Conservation (phyloP, 2,329 filamentous ascomycete genomes). For the Macrophomina phaseolina region DNA sequence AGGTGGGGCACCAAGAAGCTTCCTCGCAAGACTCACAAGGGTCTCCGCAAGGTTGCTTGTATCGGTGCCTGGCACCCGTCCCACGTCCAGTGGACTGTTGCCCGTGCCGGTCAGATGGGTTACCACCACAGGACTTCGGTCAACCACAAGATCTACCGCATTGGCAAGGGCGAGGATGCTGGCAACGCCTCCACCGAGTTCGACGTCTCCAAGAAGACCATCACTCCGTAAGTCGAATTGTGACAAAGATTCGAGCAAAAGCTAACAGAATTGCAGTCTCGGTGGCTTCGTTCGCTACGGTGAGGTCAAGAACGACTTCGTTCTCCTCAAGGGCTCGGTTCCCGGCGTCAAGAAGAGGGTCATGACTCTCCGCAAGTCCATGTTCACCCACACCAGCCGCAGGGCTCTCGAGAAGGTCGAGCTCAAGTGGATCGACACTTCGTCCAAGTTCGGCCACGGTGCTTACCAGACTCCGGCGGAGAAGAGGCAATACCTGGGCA, state of each 20-base stretch:
- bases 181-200: conserved; percentile 93
- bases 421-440: conserved; percentile 99
- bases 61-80: conserved; percentile 99
- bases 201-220: conserved; percentile 98
- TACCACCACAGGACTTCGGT: conserved; percentile 99
- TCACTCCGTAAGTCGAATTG: conserved; percentile 85
- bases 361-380: conserved; percentile 98
- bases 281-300: conserved; percentile 99
- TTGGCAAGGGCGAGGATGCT: conserved; percentile 90
- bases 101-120: conserved; percentile 98
- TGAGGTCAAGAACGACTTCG: conserved; percentile 98
- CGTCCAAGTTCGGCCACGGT: conserved; percentile 99
- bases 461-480: conserved; percentile 98
- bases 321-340: conserved; percentile 96
- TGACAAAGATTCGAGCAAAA: background rate
- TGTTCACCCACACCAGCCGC: conserved; percentile 96
- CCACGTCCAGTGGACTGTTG: conserved; percentile 99
- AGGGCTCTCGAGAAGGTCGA: conserved; percentile 98
- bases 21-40: conserved; percentile 99
- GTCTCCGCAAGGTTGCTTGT: conserved; percentile 99
- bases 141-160: conserved; percentile 99
- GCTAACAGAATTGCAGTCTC: conserved; percentile 67
- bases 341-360: conserved; percentile 99
- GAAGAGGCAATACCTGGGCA: conserved; percentile 97
- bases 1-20: conserved; percentile 99